Base-by-base conservation (phyloP, 225 moss, liverwort and hornwort genomes). In the Pseudisothecium myosuroides region DNA sequence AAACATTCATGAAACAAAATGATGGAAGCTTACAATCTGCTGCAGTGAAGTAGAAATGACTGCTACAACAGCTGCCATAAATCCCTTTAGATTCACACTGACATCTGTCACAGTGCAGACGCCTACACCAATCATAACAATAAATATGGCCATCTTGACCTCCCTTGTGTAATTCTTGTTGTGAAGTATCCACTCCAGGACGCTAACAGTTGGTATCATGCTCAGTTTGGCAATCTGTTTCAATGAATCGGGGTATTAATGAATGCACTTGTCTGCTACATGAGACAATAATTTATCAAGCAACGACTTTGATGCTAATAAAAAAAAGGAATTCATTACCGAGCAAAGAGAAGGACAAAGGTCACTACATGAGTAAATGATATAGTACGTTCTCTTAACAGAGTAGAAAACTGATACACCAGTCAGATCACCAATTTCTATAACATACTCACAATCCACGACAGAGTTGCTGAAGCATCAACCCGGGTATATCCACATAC, bases 101-200 rank as follows among this genome's bases (percentile, higher is more conserved):
- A 94, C 95, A 68, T 95, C 95, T 15, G 94, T 94, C 43, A 95
- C 93, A 32, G 95, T 94, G 95, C 95, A 95, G 62, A 95, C 91
- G 61, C 94, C 95, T 32, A 95, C 95, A 54, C 95, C 95, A 24
- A 93, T 83, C 94, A 95, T 94, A n/a, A 94, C 94, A 56, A 95
- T 85, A 66, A 94, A 87, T 73, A 95, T 91, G 29, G 94, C 32
- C 10, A 87, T 83, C 92, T 95, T 95, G 82, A 94, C 93, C 72
- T 95, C 94, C 88, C 92, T 91, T 8, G 95, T 91, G 85, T 94
- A 95, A 29, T 90, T 91, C 88, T 94, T 95, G 88, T 58, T 90
- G 89, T 95, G 91, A 83, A 95, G 82, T 21, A 95, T 18, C 94
- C 93, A 94, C 83, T 94, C 95, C 93, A 95, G 85, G 31, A 95